Percentiles rank a stretch among this genome's conserved stretches.
These are phyloP conservation scores for Trichoderma gamsii DNA, from an alignment of 495 filamentous ascomycete species.

Conservation along the genomic window DNA sequence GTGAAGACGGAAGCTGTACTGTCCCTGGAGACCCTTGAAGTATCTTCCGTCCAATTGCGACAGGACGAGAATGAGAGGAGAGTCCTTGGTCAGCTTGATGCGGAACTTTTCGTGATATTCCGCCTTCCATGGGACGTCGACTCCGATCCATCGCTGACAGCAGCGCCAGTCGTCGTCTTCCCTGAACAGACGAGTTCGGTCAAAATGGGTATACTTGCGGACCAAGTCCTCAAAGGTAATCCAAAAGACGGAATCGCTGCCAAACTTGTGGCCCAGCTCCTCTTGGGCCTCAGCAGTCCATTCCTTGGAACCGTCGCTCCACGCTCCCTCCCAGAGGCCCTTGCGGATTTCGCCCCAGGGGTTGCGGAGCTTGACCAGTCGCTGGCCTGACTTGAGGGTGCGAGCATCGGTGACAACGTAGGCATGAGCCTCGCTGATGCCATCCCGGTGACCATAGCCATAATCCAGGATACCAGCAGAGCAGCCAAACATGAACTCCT, in stretches of 20 bases:
- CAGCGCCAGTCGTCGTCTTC: slow-evolving; percentile 65
- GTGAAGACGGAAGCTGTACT: slow-evolving; percentile 76
- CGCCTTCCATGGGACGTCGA: slow-evolving; percentile 81
- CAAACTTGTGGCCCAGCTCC: slow-evolving; percentile 78
- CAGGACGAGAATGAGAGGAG: slow-evolving; percentile 75
- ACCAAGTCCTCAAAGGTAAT: slow-evolving; percentile 76
- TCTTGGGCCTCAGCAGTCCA: slow-evolving; percentile 87
- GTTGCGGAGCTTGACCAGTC: slow-evolving; percentile 53
- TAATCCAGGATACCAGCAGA: slow-evolving; percentile 59
- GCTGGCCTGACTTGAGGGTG: slow-evolving; percentile 42
- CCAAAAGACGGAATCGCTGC: slow-evolving; percentile 77
- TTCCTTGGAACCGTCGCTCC: slow-evolving; percentile 89
- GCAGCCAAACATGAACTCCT: slow-evolving; percentile 86
- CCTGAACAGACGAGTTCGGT: slow-evolving; percentile 85
- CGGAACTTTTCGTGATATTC: slow-evolving; percentile 86
- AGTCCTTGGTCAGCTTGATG: slow-evolving; percentile 61
- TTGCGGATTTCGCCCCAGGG: slow-evolving; percentile 70
- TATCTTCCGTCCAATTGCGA: slow-evolving; percentile 84
- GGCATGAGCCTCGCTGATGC: slow-evolving; percentile 76
- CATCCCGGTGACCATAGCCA: slow-evolving; percentile 62
- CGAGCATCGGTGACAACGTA: slow-evolving; percentile 84
- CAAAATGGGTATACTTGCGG: slow-evolving; percentile 75
- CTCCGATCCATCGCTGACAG: slow-evolving; percentile 79
- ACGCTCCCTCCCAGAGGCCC: slow-evolving; percentile 77
- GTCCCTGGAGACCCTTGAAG: slow-evolving; percentile 74